Evolutionary conservation across 208 protist species (phyloP).

Genomic region (Herpetomonas samuelpessoai): DNA sequence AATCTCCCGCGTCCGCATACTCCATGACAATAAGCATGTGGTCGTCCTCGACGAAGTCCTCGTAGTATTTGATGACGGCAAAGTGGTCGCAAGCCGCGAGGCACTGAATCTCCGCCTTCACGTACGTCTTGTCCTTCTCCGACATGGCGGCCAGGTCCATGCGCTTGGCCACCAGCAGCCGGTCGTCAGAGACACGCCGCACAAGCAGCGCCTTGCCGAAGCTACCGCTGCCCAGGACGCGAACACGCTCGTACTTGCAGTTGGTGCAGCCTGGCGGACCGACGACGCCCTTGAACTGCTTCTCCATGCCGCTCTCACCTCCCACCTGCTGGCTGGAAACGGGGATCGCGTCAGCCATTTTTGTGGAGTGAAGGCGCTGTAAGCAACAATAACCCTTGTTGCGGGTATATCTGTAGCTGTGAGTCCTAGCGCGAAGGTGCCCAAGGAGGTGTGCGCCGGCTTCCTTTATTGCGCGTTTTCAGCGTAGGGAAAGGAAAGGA

Average conservation of each 20-base stretch:
- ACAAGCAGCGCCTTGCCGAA: conserved; percentile 79
- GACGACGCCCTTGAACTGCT: conserved; percentile 37
- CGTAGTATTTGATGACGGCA: conserved; percentile 88
- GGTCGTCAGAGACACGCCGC: conserved; percentile 67
- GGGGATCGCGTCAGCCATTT: conserved; percentile 34
- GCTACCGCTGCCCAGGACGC: conserved; percentile 81
- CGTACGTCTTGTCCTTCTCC: conserved; percentile 85
- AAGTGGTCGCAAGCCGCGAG: conserved; percentile 86
- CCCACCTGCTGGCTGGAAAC: conserved; percentile 28
- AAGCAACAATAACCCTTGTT: too few relatives aligned
- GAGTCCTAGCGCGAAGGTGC: too few relatives aligned
- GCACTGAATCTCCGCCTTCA: conserved; percentile 90
- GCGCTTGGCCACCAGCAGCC: conserved; percentile 85
- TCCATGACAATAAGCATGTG: conserved; percentile 86
- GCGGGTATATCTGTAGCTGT: too few relatives aligned
- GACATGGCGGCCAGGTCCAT: conserved; percentile 86
- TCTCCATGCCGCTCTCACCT: conserved; percentile 7
- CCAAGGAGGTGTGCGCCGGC: too few relatives aligned
- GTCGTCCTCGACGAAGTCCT: conserved; percentile 48
- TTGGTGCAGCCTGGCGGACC: conserved; percentile 28
- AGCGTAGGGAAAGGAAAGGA: too few relatives aligned
- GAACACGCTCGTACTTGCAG: conserved; percentile 39
- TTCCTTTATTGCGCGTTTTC: too few relatives aligned
- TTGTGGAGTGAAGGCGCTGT: too few relatives aligned
- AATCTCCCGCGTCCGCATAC: conserved; percentile 81